These are phyloP conservation scores for Trichoderma polysporum DNA, from an alignment of 2,329 filamentous ascomycete genomes.

Conservation along the genomic window DNA sequence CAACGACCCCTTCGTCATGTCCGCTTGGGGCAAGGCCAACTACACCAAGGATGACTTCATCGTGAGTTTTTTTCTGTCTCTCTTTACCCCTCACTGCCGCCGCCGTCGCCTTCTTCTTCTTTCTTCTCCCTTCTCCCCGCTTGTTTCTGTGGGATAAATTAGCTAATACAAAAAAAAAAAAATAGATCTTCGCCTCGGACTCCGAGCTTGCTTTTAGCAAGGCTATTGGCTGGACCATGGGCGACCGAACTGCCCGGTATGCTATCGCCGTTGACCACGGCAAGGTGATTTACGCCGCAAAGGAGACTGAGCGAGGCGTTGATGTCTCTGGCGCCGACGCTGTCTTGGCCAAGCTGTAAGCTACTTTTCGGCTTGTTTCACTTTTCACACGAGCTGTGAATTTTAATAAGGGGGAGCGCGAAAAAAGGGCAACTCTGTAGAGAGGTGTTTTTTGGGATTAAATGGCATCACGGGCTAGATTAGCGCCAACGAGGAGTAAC, in stretches of 20 bases:
- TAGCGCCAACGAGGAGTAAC: not conserved
- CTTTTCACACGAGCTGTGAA: not conserved
- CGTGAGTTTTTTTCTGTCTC: slow-evolving; percentile 38
- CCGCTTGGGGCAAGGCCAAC: slow-evolving; percentile 88
- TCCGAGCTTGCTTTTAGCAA: slow-evolving; percentile 68
- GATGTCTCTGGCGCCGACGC: slow-evolving; percentile 53
- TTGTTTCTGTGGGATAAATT: not conserved
- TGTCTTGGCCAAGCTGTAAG: slow-evolving; percentile 54
- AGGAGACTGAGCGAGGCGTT: slow-evolving; percentile 57
- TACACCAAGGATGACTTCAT: slow-evolving; percentile 67
- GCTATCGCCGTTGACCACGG: slow-evolving; percentile 81
- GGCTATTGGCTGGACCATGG: slow-evolving; percentile 73
- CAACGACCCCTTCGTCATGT: slow-evolving; percentile 88
- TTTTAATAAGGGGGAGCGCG: not conserved
- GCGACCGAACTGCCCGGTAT: slow-evolving; percentile 74
- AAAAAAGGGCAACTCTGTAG: not conserved
- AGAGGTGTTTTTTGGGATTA: not conserved
- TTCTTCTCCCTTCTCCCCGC: not conserved
- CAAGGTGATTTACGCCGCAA: slow-evolving; percentile 78
- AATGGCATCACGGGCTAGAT: not conserved
- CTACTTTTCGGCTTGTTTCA: not conserved
- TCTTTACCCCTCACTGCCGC: not conserved
- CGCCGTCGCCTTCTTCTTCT: not conserved
- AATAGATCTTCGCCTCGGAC: slow-evolving; percentile 74
- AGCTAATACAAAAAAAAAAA: not conserved